phyloP scores from a whole-genome alignment of 2,329 filamentous ascomycete genomes.

The Chaetomium sp. region DNA sequence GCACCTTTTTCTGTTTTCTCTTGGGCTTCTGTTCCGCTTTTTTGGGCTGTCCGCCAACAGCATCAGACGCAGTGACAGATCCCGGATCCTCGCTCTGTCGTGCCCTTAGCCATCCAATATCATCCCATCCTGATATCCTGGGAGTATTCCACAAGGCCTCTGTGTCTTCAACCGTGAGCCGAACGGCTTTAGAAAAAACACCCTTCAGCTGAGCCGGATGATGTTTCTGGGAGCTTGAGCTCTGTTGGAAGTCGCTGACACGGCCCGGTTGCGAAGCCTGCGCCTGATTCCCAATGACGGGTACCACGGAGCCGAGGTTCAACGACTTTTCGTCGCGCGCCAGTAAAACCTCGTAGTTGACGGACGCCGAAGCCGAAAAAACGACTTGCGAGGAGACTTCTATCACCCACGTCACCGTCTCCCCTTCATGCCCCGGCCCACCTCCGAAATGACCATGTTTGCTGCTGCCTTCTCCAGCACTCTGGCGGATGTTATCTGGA shows the following conservation, averaged over 20 bases:
- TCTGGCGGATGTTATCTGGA: conserved; percentile 68
- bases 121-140: conserved; percentile 61
- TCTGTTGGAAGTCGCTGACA: conserved; percentile 69
- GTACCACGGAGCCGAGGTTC: conserved; percentile 50
- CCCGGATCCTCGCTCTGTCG: conserved; percentile 14
- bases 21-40: conserved; percentile 18
- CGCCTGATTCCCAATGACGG: conserved; percentile 39
- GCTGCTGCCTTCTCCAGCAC: conserved; percentile 50
- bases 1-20: conserved; percentile 67
- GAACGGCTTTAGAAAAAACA: conserved; percentile 76
- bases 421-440: conserved; percentile 38
- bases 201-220: conserved; percentile 63
- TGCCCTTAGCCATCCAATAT: conserved; percentile 20
- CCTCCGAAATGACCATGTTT: conserved; percentile 41
- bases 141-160: conserved; percentile 90
- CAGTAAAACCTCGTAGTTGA: conserved; percentile 80
- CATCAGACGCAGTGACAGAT: conserved; percentile 10
- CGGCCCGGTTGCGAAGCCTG: conserved; percentile 60
- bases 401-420: conserved; percentile 75
- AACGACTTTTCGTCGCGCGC: conserved; percentile 81
- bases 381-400: conserved; percentile 90
- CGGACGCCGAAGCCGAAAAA: conserved; percentile 82
- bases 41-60: conserved; percentile 10
- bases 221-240: conserved; percentile 43
- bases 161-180: conserved; percentile 78